Percentiles rank a stretch among this genome's conserved stretches.
These are phyloP conservation scores for Berkeleyomyces rouxiae DNA, from an alignment of 2,329 filamentous ascomycete species.

Conservation along the genomic window DNA sequence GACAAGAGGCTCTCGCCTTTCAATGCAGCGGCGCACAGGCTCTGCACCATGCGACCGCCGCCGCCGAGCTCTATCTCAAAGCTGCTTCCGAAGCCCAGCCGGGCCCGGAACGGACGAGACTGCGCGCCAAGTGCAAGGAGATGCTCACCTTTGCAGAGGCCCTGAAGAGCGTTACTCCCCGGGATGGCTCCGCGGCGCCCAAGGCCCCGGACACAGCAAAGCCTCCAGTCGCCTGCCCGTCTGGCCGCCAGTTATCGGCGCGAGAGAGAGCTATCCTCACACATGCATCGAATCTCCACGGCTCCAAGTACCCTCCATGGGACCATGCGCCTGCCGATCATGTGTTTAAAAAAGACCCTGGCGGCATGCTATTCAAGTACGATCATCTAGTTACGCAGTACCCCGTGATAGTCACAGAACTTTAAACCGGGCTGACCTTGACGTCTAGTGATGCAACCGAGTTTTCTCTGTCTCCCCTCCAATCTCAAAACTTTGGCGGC, in stretches of 20 bases:
- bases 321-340: constrained; percentile 38
- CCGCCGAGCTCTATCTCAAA: constrained; percentile 68
- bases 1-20: constrained; percentile 24
- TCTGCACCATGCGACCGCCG: constrained; percentile 56
- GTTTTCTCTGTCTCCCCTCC: constrained; percentile 57
- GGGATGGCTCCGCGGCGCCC: not conserved
- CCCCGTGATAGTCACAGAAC: not conserved
- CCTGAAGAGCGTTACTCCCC: constrained; percentile 38
- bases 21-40: constrained; percentile 35
- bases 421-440: not conserved
- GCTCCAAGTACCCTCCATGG: constrained; percentile 76
- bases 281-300: constrained; percentile 64
- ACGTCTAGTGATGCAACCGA: constrained; percentile 45
- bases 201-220: not conserved
- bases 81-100: constrained; percentile 46
- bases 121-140: constrained; percentile 52
- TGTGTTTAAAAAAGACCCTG: constrained; percentile 40
- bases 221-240: not conserved
- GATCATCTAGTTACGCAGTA: constrained; percentile 20
- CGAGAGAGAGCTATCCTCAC: constrained; percentile 62
- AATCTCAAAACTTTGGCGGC: constrained; percentile 58
- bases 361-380: constrained; percentile 46
- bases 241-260: constrained; percentile 42
- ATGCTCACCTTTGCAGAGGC: constrained; percentile 57
- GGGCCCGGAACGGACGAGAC: constrained; percentile 45